These are phyloP conservation scores for Verticillium nonalfalfae DNA, from an alignment of 2,329 filamentous ascomycete genomes.

Conservation along the genomic window DNA sequence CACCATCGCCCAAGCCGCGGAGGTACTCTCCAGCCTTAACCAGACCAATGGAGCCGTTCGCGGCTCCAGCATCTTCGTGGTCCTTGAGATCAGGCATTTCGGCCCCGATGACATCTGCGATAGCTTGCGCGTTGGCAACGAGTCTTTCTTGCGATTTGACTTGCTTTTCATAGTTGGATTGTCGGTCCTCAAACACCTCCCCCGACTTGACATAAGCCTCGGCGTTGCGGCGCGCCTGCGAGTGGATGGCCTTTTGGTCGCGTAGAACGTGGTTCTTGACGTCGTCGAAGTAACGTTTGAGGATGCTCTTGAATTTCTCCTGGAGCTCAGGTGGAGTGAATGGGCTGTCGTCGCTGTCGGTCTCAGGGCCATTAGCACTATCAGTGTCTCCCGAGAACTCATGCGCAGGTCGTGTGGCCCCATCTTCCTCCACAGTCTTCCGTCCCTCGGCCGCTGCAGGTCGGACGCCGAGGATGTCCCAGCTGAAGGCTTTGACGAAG, in stretches of 20 bases:
- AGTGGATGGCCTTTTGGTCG: constrained; percentile 85
- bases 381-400: background rate
- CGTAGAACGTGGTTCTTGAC: constrained; percentile 81
- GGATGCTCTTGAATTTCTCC: constrained; percentile 77
- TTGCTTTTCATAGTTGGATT: constrained; percentile 92
- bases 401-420: constrained; percentile 45
- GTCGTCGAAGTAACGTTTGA: constrained; percentile 86
- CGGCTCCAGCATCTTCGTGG: constrained; percentile 61
- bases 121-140: constrained; percentile 79
- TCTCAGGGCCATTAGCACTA: background rate
- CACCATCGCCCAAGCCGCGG: constrained; percentile 79
- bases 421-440: constrained; percentile 78
- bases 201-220: constrained; percentile 98
- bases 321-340: constrained; percentile 72
- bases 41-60: constrained; percentile 78
- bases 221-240: constrained; percentile 88
- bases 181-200: constrained; percentile 95
- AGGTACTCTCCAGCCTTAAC: constrained; percentile 93
- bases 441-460: constrained; percentile 67
- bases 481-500: constrained; percentile 93
- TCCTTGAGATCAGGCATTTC: constrained; percentile 95
- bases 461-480: constrained; percentile 86
- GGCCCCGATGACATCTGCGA: constrained; percentile 79
- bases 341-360: constrained; percentile 40
- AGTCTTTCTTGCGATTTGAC: constrained; percentile 89